These are phyloP conservation scores for Betula pendula DNA, from an alignment of 306 rosid genomes.

Conservation along the genomic window DNA sequence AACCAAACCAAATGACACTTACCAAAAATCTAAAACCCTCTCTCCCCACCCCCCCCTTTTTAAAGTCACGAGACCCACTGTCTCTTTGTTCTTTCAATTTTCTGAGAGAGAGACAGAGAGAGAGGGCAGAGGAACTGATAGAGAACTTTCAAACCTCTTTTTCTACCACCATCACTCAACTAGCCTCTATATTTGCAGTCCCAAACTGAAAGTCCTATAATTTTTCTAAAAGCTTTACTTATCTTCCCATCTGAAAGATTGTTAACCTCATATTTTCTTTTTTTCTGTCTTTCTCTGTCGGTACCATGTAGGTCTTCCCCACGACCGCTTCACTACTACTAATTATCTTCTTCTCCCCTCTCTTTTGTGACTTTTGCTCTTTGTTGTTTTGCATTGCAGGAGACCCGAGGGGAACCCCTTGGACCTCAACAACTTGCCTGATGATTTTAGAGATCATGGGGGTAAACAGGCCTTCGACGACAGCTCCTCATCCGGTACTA, in stretches of 20 bases:
- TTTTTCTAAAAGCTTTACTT: constrained; percentile 39
- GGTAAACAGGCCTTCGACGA: constrained; percentile 62
- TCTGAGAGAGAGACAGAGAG: constrained; percentile 29
- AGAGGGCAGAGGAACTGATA: constrained; percentile 89
- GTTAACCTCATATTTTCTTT: constrained; percentile 32
- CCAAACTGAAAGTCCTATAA: constrained; percentile 74
- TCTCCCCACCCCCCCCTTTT: constrained; percentile 37
- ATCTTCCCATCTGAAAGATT: constrained; percentile 42
- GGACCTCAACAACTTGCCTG: constrained; percentile 94
- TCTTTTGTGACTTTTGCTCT: constrained; percentile 13
- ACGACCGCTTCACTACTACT: constrained; percentile 18
- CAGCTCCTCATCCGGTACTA: constrained; percentile 42
- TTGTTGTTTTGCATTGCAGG: constrained; percentile 63
- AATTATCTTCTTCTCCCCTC: constrained; percentile 8
- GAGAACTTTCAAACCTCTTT: constrained; percentile 99
- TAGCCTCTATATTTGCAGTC: constrained; percentile 80
- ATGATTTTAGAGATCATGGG: constrained; percentile 59
- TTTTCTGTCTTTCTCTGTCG: constrained; percentile 57
- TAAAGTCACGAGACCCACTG: constrained; percentile 90
- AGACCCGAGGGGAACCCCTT: constrained; percentile 73
- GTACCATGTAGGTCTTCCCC: constrained; percentile 87
- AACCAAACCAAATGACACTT: constrained; percentile 51
- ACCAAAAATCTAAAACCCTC: constrained; percentile 34
- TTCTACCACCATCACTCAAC: constrained; percentile 90
- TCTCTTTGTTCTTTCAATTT: constrained; percentile 62